phyloP scores from a whole-genome alignment of 495 filamentous ascomycete genomes.

The Opeltia flavorubescens region DNA sequence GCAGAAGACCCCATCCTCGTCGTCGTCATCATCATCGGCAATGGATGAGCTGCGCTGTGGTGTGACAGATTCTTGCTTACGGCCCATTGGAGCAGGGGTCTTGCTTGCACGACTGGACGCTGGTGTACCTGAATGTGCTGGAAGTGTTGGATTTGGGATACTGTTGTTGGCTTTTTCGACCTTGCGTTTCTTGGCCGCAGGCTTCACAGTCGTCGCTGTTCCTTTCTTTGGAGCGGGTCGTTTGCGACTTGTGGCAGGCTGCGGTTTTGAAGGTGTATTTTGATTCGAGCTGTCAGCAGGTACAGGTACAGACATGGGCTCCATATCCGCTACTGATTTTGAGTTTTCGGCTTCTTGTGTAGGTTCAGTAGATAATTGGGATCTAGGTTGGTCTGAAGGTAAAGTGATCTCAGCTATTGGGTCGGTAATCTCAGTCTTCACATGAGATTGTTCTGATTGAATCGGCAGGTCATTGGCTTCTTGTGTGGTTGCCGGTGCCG shows the following conservation, averaged over 20 bases:
- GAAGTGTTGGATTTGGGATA: conserved; percentile 18
- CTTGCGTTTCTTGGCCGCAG: conserved; percentile 44
- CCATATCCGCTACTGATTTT: neutral
- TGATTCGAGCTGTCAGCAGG: conserved; percentile 20
- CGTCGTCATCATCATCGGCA: conserved; percentile 25
- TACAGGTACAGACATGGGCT: conserved; percentile 17
- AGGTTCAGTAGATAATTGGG: neutral
- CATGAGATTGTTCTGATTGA: conserved; percentile 11
- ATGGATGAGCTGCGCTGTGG: conserved; percentile 22
- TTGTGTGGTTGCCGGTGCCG: neutral
- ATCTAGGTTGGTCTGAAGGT: neutral
- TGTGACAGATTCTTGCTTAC: conserved; percentile 19
- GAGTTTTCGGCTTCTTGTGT: neutral
- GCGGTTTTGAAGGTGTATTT: conserved; percentile 18
- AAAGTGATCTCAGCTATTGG: neutral
- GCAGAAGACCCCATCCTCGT: conserved; percentile 31
- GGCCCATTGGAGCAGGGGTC: conserved; percentile 28
- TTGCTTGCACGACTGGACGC: conserved; percentile 36
- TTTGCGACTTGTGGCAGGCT: conserved; percentile 24
- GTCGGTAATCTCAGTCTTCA: conserved; percentile 14
- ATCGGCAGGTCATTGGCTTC: conserved; percentile 2
- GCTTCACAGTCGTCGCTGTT: conserved; percentile 30
- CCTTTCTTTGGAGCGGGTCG: conserved; percentile 37
- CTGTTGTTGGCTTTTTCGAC: conserved; percentile 29
- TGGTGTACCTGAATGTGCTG: conserved; percentile 28